Evolutionary conservation across 148 eudicot species (phyloP), one percentile per base, ranked within the genome.

Genomic region (Cornus controversa): DNA sequence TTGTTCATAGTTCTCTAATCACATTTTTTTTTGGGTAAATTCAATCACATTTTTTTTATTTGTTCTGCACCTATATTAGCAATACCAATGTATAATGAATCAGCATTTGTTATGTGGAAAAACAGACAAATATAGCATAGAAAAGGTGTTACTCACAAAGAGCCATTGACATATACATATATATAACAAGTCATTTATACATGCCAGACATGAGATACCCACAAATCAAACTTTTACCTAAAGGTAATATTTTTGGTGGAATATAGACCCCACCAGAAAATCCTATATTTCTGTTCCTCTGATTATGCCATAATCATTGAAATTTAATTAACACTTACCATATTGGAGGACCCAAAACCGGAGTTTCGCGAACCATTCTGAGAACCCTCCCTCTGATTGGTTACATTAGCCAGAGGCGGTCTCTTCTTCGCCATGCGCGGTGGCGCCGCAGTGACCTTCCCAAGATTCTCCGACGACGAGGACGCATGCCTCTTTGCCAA

Each of bases 401-500:
- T 50, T 20, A 50, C 15, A 16, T 50, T 50, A 2, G 57, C 57
- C 18, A 50, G 57, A 50, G 57, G 18, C 15, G 57, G 57, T 16
- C 57, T 13, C 57, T 71, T 47, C 74, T 45, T 11, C 31, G 18
- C 18, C 74, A 71, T 45, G 2, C 23, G 60, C 9, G 74, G 60
- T 13, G 16, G 6, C 14, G 25, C 74, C 2, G 62, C 62, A 13
- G n/a, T 50, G 57, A 16, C 34, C 34, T 47, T 71, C 15, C 74
- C 74, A 36, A 47, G 4, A 25, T 53, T 71, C 62, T 71, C 74
- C 29, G 74, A 50, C 26, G 25, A 29, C 62, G 20, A 50, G n/a
- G 88, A 50, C 58, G 25, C 58, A 23, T 70, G 85, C 36, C 93
- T 67, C 81, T 90, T 89, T 72, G 83, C 87, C 75, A 79, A 27